Conservation (phyloP, 2,329 filamentous ascomycete genomes). For the Pseudogymnoascus destructans region DNA sequence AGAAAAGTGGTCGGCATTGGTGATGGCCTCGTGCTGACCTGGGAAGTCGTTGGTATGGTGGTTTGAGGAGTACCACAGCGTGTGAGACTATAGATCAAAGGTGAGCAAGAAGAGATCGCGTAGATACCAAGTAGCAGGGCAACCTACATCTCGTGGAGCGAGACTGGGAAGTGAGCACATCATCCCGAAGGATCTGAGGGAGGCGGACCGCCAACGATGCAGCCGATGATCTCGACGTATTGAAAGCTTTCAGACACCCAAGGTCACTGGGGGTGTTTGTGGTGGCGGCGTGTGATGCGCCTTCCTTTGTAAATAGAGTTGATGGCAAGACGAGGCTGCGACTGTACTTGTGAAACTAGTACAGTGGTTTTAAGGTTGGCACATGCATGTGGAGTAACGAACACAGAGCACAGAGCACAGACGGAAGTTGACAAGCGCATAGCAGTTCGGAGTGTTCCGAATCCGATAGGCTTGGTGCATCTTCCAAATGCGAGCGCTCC, state of each 20-base stretch:
- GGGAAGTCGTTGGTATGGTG: constrained; percentile 33
- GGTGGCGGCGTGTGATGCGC: neutral
- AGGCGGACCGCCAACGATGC: neutral
- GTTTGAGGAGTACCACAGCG: constrained; percentile 59
- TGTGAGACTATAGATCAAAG: constrained; percentile 43
- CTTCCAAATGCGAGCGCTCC: neutral
- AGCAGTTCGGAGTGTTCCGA: too few relatives aligned
- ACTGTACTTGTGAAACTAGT: constrained; percentile 1
- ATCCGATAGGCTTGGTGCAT: neutral
- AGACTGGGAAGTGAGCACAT: constrained; percentile 53
- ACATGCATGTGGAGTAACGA: constrained; percentile 3
- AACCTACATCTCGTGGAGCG: constrained; percentile 44
- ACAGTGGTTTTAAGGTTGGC: neutral
- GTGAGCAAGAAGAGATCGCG: neutral
- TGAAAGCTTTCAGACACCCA: neutral
- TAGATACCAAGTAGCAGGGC: neutral
- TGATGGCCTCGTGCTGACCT: constrained; percentile 22
- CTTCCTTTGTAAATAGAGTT: neutral
- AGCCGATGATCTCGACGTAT: neutral
- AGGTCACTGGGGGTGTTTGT: neutral
- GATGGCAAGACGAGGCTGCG: neutral
- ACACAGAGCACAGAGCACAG: neutral
- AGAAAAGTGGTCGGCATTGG: constrained; percentile 25
- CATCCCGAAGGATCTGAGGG: constrained; percentile 30
- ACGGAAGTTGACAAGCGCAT: neutral